Base-by-base conservation (phyloP, 2,329 filamentous ascomycete genomes). In the Cladosporium cucumerinum region DNA sequence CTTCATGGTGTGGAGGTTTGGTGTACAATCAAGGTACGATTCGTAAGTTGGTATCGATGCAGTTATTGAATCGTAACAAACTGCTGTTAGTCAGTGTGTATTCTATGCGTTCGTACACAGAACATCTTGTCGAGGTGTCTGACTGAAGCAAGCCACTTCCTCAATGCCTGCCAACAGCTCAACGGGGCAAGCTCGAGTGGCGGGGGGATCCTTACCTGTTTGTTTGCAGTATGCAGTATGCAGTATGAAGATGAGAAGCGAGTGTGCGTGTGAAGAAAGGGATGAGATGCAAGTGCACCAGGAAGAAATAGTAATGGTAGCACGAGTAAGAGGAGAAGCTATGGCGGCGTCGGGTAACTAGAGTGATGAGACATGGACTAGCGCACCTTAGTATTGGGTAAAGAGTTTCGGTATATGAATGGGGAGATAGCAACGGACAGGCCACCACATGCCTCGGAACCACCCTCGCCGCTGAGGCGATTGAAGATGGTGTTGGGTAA, bases 1-100 rank as follows among this genome's bases (percentile, higher is more conserved):
- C 74, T 75, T 80, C 81, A 82, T 83, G 61, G 43, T 78, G 75
- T 65, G 49, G 26, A 28, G 23, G 12, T 18, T 21, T 28, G 18
- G 26, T 32, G 51, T 5, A 32, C 14, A 21, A 54, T 54, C 30
- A 46, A 51, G 21, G 32, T 57, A n/a, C 11, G 23, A 14, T n/a
- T 39, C 30, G 54, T 25, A 57, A 14, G 16, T 10, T 21, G 54
- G 8, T 34, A 32, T 39, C 11, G 14, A 57, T 57, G 54, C 32
- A 57, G 26, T 36, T 39, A 23, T 32, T 11, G 26, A 18, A n/a
- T 14, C 21, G 32, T 21, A 28, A 18, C 11, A 16, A 36, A 46
- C 32, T 28, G 46, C 39, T 51, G 58, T 7, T 30, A 18, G 46
- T 61, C 39, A 58, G 55, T 57, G 21, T 23, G n/a, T 39, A 32